phyloP scores from a whole-genome alignment of 164 flowering plant species.

The Sextonia rubra region DNA sequence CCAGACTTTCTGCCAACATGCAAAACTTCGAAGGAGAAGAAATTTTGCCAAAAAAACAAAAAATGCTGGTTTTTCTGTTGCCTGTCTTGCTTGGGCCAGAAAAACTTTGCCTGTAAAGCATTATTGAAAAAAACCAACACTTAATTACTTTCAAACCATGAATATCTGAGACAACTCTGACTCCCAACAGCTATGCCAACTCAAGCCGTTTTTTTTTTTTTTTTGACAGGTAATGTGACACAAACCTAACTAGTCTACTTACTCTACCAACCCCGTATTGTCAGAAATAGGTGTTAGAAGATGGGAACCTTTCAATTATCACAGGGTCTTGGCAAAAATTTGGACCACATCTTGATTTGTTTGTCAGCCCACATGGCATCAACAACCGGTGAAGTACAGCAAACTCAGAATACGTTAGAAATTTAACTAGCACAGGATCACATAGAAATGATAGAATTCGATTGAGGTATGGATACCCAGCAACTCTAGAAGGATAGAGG shows the following conservation, averaged over 20 bases:
- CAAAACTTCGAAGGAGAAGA: neutral
- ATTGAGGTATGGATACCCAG: too few relatives aligned
- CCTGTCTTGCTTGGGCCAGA: constrained; percentile 94
- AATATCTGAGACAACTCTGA: neutral
- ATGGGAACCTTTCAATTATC: too few relatives aligned
- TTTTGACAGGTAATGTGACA: too few relatives aligned
- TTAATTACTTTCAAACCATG: neutral
- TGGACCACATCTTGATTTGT: too few relatives aligned
- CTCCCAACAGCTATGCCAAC: neutral
- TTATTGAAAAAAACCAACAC: neutral
- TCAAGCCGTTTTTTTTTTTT: neutral
- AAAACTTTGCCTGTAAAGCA: constrained; percentile 81
- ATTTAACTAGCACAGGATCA: neutral
- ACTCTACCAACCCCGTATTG: too few relatives aligned
- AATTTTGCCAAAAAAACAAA: constrained; percentile 40
- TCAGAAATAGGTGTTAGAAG: too few relatives aligned
- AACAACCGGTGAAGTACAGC: neutral
- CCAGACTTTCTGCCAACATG: neutral
- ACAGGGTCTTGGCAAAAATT: too few relatives aligned
- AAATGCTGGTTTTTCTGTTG: constrained; percentile 98
- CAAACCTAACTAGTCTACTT: too few relatives aligned
- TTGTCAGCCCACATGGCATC: neutral
- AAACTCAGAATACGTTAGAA: neutral
- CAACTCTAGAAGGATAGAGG: too few relatives aligned
- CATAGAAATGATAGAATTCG: too few relatives aligned